Evolutionary conservation across 192 early-diverging fungal genomes (phyloP).

Genomic region (Cladochytrium replicatum): DNA sequence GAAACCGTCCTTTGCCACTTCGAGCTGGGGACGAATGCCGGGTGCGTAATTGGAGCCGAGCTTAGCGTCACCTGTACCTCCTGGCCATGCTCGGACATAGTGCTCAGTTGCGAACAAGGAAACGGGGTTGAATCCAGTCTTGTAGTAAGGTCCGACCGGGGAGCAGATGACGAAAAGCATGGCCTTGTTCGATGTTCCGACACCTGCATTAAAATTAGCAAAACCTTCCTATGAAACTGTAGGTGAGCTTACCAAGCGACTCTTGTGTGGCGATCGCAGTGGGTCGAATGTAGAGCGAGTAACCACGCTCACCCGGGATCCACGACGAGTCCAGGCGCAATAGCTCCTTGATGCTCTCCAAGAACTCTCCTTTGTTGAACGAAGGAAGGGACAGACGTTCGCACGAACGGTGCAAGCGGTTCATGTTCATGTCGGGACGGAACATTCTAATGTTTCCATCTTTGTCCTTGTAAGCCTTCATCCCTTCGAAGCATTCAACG

Average conservation of each 20-base stretch:
- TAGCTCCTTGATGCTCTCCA: constrained; percentile 76
- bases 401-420: constrained; percentile 68
- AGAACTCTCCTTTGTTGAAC: constrained; percentile 68
- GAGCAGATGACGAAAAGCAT: constrained; percentile 81
- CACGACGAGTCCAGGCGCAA: constrained; percentile 71
- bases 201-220: constrained; percentile 42
- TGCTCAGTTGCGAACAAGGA: constrained; percentile 73
- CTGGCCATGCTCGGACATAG: constrained; percentile 89
- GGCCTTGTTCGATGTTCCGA: constrained; percentile 68
- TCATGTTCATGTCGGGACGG: constrained; percentile 98
- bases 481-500: constrained; percentile 87
- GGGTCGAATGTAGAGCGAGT: constrained; percentile 88
- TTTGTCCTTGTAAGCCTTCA: constrained; percentile 88
- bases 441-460: constrained; percentile 80
- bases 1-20: constrained; percentile 79
- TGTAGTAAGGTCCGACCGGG: constrained; percentile 94
- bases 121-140: constrained; percentile 85
- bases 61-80: constrained; percentile 89
- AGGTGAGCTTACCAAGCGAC: constrained; percentile 22
- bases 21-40: constrained; percentile 68
- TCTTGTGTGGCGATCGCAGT: constrained; percentile 88
- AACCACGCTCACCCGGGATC: constrained; percentile 86
- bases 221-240: background rate
- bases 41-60: constrained; percentile 84
- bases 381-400: constrained; percentile 71